These are phyloP conservation scores for Botrytis sinoallii DNA, from an alignment of 2,329 filamentous ascomycete species.

Conservation along the genomic window DNA sequence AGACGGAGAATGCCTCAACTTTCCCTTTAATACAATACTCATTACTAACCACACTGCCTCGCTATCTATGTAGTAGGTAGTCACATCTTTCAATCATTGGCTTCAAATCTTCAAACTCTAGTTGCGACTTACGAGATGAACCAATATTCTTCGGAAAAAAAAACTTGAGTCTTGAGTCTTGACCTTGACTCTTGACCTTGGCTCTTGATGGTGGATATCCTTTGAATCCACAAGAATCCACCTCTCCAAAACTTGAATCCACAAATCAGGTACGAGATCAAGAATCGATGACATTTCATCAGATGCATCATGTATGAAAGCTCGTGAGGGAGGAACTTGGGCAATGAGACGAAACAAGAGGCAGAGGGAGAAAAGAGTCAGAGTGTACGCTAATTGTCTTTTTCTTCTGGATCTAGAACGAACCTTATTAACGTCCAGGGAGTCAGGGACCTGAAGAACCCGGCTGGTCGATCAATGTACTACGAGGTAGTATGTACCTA, in stretches of 20 bases:
- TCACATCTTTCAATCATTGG: not conserved
- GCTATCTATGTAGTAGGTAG: not conserved
- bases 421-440: not conserved
- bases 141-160: not conserved
- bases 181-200: not conserved
- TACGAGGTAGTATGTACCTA: not conserved
- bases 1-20: not conserved
- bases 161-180: not conserved
- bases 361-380: not conserved
- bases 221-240: not conserved
- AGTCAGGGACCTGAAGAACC: not conserved
- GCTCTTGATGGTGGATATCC: not conserved
- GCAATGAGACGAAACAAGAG: not conserved
- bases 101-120: not conserved
- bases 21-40: not conserved
- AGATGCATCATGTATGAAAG: not conserved
- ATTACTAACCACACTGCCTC: not conserved
- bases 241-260: not conserved
- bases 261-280: constrained; percentile 7
- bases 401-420: not conserved
- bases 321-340: not conserved
- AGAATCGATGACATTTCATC: not conserved
- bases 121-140: not conserved
- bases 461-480: not conserved
- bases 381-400: not conserved